phyloP scores from a whole-genome alignment of 202 grass and related monocot species.

The Digitaria exilis region DNA sequence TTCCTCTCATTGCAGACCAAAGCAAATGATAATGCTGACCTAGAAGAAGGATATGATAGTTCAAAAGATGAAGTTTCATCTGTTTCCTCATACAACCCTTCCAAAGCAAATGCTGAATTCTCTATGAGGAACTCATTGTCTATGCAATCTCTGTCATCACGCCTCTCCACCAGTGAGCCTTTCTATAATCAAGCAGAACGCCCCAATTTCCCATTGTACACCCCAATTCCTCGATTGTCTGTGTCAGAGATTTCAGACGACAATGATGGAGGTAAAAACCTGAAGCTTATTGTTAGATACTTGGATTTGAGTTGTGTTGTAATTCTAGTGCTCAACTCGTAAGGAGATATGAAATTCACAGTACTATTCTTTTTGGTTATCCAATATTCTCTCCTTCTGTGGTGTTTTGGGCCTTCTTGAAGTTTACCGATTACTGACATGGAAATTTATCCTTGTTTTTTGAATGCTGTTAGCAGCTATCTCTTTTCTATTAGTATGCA shows the following conservation, averaged over 20 bases:
- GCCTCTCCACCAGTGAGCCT: constrained; percentile 65
- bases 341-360: constrained; percentile 13
- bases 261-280: constrained; percentile 64
- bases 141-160: constrained; percentile 72
- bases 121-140: constrained; percentile 70
- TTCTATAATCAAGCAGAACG: constrained; percentile 57
- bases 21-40: constrained; percentile 82
- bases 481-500: constrained; percentile 6
- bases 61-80: constrained; percentile 97
- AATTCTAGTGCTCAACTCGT: constrained; percentile 4
- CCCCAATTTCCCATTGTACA: constrained; percentile 61
- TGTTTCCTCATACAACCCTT: constrained; percentile 89
- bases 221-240: constrained; percentile 68
- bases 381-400: neutral
- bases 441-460: constrained; percentile 9
- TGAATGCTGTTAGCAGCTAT: neutral
- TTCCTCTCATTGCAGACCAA: constrained; percentile 54
- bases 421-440: neutral
- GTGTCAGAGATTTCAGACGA: constrained; percentile 89
- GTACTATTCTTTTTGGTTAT: neutral
- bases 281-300: constrained; percentile 24
- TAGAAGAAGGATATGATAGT: constrained; percentile 96
- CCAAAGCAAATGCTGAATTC: constrained; percentile 65
- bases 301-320: neutral
- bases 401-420: neutral